Evolutionary conservation across 495 filamentous ascomycete genomes (phyloP), one percentile per base, ranked within the genome.

Genomic region (Aspergillus nidulans): DNA sequence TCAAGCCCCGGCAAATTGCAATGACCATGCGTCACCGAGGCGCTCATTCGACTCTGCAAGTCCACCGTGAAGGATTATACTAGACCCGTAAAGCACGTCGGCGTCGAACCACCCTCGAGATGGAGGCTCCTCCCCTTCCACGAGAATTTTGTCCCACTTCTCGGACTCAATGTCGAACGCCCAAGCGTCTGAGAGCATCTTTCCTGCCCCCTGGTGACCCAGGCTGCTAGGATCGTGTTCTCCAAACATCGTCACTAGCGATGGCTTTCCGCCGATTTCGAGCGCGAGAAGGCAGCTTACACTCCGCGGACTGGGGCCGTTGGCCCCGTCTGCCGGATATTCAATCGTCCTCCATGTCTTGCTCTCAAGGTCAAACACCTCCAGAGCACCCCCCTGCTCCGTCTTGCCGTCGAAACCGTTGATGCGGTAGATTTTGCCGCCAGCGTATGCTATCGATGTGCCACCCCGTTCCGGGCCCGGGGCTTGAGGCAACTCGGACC

Each of bases 181-280:
- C 90, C 89, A 94, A 1, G 89, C 78, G 69, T 92, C 89, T 16
- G 72, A 68, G 59, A 81, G 74, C 75, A 89, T 89, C 59, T 77
- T 83, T 1, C 87, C 88, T 0, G 85, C 84, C 4, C 77, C 82
- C n/a, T 76, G 75, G 58, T 90, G 84, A 0, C 85, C 87, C 25
- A 81, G 66, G 7, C 69, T 65, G 61, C 80, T 84, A 1, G 84
- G 81, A 61, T 84, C 78, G 4, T 68, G 67, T 69, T 91, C 87
- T 6, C 89, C 89, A 44, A 90, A 80, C 28, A 88, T 58, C 0
- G 89, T 81, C 1, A 91, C 66, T 5, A 94, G 68, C 50, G 76
- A 84, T 47, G 79, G 68, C 30, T 79, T 73, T 0, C 82, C 84
- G 5, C 69, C 70, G 4, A 84, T 70, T 3, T 65, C 71, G 7